phyloP scores from a whole-genome alignment of 495 filamentous ascomycete genomes.

The Pseudoneurospora amorphoporcata region DNA sequence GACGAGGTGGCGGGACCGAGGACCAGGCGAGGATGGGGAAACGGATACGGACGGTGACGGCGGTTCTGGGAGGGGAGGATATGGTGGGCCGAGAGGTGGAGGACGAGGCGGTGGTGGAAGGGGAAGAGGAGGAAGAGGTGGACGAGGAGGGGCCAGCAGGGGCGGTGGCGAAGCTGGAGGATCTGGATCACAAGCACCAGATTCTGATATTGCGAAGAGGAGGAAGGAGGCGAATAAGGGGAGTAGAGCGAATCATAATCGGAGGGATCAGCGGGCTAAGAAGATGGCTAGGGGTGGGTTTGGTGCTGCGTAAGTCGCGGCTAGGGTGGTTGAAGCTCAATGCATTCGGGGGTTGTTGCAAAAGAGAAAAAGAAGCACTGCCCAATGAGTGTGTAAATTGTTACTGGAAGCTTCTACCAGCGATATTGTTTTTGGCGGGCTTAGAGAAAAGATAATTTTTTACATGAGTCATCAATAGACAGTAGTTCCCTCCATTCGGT shows the following conservation, averaged over 20 bases:
- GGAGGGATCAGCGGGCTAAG: conserved; percentile 61
- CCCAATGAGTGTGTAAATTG: not conserved
- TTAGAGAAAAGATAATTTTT: not conserved
- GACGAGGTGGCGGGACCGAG: conserved; percentile 49
- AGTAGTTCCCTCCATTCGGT: no score
- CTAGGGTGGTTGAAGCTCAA: not conserved
- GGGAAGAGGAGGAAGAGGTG: conserved; percentile 39
- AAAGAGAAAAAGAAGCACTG: not conserved
- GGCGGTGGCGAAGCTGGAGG: conserved; percentile 50
- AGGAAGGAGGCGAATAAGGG: conserved; percentile 58
- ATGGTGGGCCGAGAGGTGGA: conserved; percentile 33
- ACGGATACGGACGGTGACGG: conserved; percentile 24
- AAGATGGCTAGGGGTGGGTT: conserved; percentile 63
- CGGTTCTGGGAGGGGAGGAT: conserved; percentile 15
- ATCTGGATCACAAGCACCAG: conserved; percentile 47
- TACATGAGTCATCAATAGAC: no score
- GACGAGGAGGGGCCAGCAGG: conserved; percentile 38
- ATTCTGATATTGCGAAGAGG: conserved; percentile 40
- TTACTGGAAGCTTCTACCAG: not conserved
- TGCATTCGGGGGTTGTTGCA: not conserved
- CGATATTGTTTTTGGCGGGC: no score
- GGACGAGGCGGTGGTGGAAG: conserved; percentile 17
- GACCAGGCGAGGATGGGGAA: conserved; percentile 33
- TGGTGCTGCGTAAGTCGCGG: conserved; percentile 19
- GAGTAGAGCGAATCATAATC: conserved; percentile 52